Evolutionary conservation across 257 asterid species (phyloP).

Genomic region (Solanum tacnaense): DNA sequence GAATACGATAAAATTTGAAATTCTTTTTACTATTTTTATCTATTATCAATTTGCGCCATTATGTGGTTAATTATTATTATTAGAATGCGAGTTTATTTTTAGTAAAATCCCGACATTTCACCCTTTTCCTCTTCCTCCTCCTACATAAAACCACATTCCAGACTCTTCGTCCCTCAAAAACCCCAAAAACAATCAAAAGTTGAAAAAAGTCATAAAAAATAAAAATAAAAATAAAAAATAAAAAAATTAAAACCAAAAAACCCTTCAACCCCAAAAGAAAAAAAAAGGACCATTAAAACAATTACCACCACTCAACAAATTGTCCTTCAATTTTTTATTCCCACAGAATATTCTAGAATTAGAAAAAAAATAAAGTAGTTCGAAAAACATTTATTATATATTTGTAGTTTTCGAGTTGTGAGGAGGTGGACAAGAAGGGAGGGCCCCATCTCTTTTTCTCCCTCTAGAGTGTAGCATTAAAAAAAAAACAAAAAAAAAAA

Average conservation of each 20-base stretch:
- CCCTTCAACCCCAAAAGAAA: not conserved
- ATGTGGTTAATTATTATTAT: not conserved
- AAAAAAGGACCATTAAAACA: not conserved
- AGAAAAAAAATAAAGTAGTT: not conserved
- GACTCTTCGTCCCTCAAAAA: not conserved
- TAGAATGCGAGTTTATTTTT: not conserved
- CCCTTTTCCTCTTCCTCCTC: not conserved
- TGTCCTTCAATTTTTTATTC: not conserved
- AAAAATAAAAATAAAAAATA: not conserved
- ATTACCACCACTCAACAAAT: not conserved
- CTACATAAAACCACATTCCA: not conserved
- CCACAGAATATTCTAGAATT: not conserved
- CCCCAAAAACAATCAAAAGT: not conserved
- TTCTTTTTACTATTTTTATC: not conserved
- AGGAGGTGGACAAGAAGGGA: slow-evolving; percentile 8
- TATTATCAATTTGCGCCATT: not conserved
- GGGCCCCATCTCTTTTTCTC: slow-evolving; percentile 1
- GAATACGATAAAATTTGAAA: not conserved
- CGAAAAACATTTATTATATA: not conserved
- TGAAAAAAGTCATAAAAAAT: not conserved
- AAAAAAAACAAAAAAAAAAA: no score
- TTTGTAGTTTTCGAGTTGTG: slow-evolving; percentile 7
- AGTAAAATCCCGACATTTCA: not conserved
- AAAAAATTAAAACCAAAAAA: not conserved
- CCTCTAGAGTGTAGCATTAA: not conserved